Base-by-base conservation (phyloP, 192 early-diverging fungal genomes). In the Linnemannia schmuckeri region DNA sequence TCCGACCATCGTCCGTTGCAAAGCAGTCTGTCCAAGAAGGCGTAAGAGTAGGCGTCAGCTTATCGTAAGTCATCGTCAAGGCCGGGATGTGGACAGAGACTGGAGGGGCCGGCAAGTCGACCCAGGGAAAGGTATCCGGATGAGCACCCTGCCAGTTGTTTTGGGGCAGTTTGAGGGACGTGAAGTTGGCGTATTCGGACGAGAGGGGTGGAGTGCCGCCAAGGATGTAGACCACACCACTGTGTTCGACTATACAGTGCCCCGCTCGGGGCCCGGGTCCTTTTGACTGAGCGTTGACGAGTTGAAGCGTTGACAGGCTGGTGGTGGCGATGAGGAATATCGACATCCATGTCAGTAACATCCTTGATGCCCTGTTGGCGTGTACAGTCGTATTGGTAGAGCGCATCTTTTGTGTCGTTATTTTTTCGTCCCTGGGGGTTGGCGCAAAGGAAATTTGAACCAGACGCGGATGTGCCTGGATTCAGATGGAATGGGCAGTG, bases 1-100 rank as follows among this genome's bases (percentile, higher is more conserved):
- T 81, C 22, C 79, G 75, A 1, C 85, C 85, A 41, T 87, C 85
- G 41, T 81, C 75, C 22, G 85, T 87, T 6, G 85, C 85, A 68
- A 87, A 87, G 52, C 85, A 87, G 55, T 87, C 85, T 7, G 71
- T 81, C 85, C 85, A 87, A 7, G 76, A 46, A 52, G 85, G 85
- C 5, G 85, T 75, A 0, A 73, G 57, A 3, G 66, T 78, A 4
- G 85, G 44, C 0, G 70, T 40, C 24, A 35, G 38, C 0, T 6
- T 71, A 1, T 35, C 42, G n/a, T 47, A 87, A n/a, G 85, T 81
- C 85, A 87, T 87, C 33, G 85, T 81, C 44, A 87, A 37, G 68
- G 81, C 81, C 12, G 49, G 78, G 47, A 87, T 87, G 27, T 87
- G 79, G 27, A 87, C 6, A 13, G 85, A 75, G 0, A 78, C 71